A percentile compares a stretch with the other conserved stretches of the same genome.
Evolutionary conservation across 495 filamentous ascomycete genomes (phyloP).

Genomic region (Penicillium bovifimosum): DNA sequence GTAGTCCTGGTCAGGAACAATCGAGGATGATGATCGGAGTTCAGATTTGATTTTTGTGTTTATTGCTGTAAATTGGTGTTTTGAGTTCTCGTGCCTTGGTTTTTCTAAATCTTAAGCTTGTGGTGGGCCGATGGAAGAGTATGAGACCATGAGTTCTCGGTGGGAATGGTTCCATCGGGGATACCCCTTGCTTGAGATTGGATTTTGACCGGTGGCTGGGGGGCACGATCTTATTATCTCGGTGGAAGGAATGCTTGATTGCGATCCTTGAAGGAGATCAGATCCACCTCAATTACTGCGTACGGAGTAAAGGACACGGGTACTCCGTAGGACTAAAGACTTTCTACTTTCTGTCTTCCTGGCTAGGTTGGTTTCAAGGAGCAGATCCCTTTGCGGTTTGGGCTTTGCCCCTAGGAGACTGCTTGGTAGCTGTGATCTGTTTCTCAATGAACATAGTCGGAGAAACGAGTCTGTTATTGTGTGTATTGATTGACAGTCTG

Average conservation of each 20-base stretch:
- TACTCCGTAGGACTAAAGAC: background rate
- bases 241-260: too few species aligned
- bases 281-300: too few species aligned
- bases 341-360: background rate
- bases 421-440: background rate
- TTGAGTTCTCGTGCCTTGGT: constrained; percentile 1
- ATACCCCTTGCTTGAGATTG: constrained; percentile 24
- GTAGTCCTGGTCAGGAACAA: background rate
- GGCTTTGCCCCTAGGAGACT: background rate
- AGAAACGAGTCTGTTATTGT: background rate
- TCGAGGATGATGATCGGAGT: too few species aligned
- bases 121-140: too few species aligned
- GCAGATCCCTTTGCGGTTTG: background rate
- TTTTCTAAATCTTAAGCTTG: constrained; percentile 2
- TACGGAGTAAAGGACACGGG: background rate
- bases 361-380: background rate
- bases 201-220: constrained; percentile 4
- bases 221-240: background rate
- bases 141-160: constrained; percentile 10
- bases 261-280: too few species aligned
- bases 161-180: constrained; percentile 6
- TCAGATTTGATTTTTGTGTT: too few species aligned
- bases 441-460: background rate
- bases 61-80: constrained; percentile 1
- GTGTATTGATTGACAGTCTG: background rate